Evolutionary conservation across 2,329 filamentous ascomycete species (phyloP).

Genomic region (Penicillium brasilianum): DNA sequence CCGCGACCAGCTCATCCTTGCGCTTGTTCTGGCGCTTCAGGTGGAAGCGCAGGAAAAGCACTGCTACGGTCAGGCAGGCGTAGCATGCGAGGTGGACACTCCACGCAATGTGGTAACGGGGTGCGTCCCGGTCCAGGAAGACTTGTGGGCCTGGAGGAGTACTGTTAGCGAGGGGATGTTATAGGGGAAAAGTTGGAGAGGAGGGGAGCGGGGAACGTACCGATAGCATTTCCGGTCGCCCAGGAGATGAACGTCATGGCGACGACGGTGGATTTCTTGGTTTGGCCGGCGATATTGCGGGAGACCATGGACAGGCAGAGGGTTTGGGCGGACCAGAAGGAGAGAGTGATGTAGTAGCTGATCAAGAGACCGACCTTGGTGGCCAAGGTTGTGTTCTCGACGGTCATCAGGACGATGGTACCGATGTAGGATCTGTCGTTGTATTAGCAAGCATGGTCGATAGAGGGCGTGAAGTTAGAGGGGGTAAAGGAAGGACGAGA

Average conservation of each 20-base stretch:
- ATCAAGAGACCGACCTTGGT: constrained; percentile 66
- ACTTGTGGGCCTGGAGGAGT: constrained; percentile 62
- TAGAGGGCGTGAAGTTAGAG: not conserved
- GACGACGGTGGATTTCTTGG: constrained; percentile 70
- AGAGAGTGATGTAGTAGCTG: constrained; percentile 76
- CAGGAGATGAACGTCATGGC: constrained; percentile 73
- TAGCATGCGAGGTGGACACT: constrained; percentile 74
- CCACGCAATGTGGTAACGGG: constrained; percentile 72
- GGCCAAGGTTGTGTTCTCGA: constrained; percentile 41
- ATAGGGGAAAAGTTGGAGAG: not conserved
- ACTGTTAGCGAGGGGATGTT: constrained; percentile 5
- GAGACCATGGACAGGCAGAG: constrained; percentile 70
- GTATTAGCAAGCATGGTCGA: not conserved
- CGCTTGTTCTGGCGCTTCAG: constrained; percentile 63
- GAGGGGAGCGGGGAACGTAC: constrained; percentile 32
- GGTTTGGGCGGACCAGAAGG: constrained; percentile 67
- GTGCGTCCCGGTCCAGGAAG: constrained; percentile 64
- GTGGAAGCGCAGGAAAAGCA: constrained; percentile 64
- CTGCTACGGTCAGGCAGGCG: constrained; percentile 61
- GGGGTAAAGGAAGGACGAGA: not conserved
- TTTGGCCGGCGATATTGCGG: constrained; percentile 73
- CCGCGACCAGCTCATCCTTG: constrained; percentile 56
- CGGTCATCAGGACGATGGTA: constrained; percentile 73
- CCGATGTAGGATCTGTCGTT: constrained; percentile 66
- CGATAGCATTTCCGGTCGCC: constrained; percentile 70